Evolutionary conservation across 1,284 basidiomycete species (phyloP), one percentile per base, ranked within the genome.

Genomic region (Rhodofomes roseus): DNA sequence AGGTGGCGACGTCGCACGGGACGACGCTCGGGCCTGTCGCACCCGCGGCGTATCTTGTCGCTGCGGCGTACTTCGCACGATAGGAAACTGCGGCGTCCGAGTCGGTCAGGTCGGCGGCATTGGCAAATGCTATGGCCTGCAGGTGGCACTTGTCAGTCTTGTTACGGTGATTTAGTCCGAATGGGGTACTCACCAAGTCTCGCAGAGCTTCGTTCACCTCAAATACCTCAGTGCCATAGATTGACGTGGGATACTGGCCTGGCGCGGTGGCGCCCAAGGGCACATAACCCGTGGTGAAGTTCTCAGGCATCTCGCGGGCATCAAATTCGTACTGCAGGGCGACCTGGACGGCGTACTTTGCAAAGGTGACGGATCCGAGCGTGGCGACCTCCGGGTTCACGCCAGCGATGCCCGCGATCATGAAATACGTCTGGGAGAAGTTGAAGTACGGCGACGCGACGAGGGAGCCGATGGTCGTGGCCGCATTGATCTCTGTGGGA

Each of bases 221-320:
- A 65, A 77, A 82, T 9, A 82, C 74, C 69, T 83, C 81, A 14
- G 79, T 81, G 27, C 81, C 81, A 64, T 82, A 80, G 39, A 78
- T 67, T 31, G 63, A 63, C 11, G 60, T 59, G 1, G 77, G 73
- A 53, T 70, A 70, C 37, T 72, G 53, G 37, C 68, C 71, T 0
- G 78, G 78, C 18, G 63, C 63, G 25, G 50, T 63, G 4, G 77
- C 70, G 0, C 76, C 77, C 44, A 71, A 72, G 9, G 71, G 69
- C 60, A 77, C 74, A 67, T 79, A 81, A 1, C 78, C 79, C 1
- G 77, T 77, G 2, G 72, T 62, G 71, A 78, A 81, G 60, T 75
- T 71, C n/a, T 62, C 43, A 1, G 79, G 79, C 52, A 75, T 77
- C 66, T 81, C 75, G 18, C 79, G 70, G 12, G 77, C 71, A 62